A percentile compares a stretch with the other conserved stretches of the same genome.
Conservation (phyloP, 768 basidiomycete species). For the Hemileccinum impolitum region DNA sequence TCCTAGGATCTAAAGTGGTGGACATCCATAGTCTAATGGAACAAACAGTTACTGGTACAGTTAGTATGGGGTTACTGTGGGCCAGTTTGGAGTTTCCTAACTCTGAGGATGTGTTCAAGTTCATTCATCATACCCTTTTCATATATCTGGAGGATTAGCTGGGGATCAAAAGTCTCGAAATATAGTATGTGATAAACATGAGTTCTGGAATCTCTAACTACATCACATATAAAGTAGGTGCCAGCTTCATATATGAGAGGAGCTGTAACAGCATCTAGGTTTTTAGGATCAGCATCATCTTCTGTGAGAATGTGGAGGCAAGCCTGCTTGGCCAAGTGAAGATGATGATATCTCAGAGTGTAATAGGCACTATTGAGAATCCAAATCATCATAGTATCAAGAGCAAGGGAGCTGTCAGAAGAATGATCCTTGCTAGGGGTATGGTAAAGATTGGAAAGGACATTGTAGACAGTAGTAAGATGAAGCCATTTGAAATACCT, state of each 20-base stretch:
- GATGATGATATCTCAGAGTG: neutral
- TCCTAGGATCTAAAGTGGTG: neutral
- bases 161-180: neutral
- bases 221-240: neutral
- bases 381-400: neutral
- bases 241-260: constrained; percentile 1
- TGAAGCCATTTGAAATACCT: neutral
- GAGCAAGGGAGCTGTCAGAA: neutral
- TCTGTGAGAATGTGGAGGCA: neutral
- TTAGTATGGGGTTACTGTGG: no score
- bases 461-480: neutral
- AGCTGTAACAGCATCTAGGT: neutral
- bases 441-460: neutral
- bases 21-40: neutral
- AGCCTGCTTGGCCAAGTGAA: neutral
- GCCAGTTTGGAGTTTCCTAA: no score
- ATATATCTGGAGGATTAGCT: no score
- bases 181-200: neutral
- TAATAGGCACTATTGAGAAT: neutral
- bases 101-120: no score
- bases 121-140: no score
- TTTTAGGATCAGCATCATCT: neutral
- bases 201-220: neutral
- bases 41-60: neutral
- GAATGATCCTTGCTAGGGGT: neutral